Evolutionary conservation across 306 rosid species (phyloP).

Genomic region (Cucumis melo): DNA sequence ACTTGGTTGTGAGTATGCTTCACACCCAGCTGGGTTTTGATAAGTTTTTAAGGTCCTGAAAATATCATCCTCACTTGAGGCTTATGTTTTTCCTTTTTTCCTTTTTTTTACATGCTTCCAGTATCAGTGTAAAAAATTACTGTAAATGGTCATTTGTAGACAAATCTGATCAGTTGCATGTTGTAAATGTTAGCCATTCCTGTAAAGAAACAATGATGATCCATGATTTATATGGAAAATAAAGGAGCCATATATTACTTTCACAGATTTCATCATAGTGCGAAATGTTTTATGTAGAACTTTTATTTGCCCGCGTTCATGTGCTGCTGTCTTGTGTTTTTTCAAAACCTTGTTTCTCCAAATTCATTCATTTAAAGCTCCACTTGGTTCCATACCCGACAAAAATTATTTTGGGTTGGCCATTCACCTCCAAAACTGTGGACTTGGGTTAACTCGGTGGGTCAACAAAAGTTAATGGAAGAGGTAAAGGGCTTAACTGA

Average conservation of each 20-base stretch:
- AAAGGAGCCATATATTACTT: not conserved
- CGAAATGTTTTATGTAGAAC: not conserved
- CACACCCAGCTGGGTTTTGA: not conserved
- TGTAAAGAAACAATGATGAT: slow-evolving; percentile 4
- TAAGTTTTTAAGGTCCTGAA: not conserved
- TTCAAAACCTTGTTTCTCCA: not conserved
- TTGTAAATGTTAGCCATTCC: not conserved
- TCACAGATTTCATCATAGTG: not conserved
- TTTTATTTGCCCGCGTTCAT: not conserved
- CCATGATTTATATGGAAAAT: not conserved
- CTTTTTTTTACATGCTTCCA: not conserved
- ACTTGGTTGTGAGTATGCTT: not conserved
- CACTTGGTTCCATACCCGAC: not conserved
- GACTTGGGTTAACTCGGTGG: too few species aligned
- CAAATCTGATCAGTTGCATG: not conserved
- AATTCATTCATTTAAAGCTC: not conserved
- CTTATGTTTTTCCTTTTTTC: not conserved
- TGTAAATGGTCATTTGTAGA: not conserved
- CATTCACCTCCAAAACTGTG: too few species aligned
- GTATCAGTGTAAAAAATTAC: not conserved
- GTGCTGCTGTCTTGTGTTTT: not conserved
- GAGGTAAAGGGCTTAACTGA: too few species aligned
- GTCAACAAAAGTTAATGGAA: too few species aligned
- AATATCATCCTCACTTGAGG: not conserved
- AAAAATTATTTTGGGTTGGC: not conserved